Conservation (phyloP, 805 yeast genomes). For the Candida cerambycidarum region DNA sequence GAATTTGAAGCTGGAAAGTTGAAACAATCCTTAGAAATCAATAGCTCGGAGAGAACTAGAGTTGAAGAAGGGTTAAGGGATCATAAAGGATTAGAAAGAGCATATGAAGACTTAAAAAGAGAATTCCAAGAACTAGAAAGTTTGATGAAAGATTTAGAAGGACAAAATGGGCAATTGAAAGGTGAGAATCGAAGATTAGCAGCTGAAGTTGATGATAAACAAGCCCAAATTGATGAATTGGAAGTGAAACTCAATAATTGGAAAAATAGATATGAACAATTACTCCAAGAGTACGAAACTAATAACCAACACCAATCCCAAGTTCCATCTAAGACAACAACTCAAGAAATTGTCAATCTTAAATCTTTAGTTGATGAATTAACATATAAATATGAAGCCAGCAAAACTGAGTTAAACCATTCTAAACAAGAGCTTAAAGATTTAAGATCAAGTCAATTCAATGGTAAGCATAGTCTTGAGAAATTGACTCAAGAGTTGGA, state of each 20-base stretch:
- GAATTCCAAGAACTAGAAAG: neutral
- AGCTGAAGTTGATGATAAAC: slow-evolving; percentile 8
- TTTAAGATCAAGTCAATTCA: slow-evolving; percentile 9
- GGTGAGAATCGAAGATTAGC: slow-evolving; percentile 6
- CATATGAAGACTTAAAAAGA: neutral
- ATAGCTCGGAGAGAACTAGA: neutral
- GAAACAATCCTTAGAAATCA: neutral
- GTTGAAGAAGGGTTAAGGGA: neutral
- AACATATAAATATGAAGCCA: slow-evolving; percentile 11
- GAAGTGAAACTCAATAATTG: slow-evolving; percentile 12
- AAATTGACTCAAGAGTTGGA: slow-evolving; percentile 19
- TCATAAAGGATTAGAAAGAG: neutral
- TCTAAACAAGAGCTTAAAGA: slow-evolving; percentile 16
- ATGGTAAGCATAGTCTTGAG: slow-evolving; percentile 13
- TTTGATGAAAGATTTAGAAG: neutral
- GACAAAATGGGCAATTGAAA: slow-evolving; percentile 1
- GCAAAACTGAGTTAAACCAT: slow-evolving; percentile 15
- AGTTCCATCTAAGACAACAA: neutral
- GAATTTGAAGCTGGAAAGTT: neutral
- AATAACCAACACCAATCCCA: slow-evolving; percentile 4
- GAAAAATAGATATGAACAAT: slow-evolving; percentile 14
- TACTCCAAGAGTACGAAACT: slow-evolving; percentile 8
- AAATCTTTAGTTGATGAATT: slow-evolving; percentile 17
- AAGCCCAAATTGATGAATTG: slow-evolving; percentile 20
- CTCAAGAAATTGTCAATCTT: slow-evolving; percentile 13